Evolutionary conservation across 257 asterid species (phyloP).

Genomic region (Solanum pinnatisectum): DNA sequence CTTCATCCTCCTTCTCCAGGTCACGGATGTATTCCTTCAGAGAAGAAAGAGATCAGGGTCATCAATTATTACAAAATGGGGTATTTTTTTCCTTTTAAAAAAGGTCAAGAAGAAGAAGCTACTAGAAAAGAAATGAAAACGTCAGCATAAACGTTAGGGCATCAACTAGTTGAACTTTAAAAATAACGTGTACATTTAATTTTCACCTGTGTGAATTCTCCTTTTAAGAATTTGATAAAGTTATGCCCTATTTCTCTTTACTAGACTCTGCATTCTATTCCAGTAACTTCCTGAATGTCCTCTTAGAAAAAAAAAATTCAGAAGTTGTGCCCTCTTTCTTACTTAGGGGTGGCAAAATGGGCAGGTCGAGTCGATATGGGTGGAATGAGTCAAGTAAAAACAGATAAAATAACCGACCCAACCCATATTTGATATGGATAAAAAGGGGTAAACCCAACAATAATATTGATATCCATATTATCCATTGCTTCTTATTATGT

Average conservation of each 20-base stretch:
- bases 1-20: slow-evolving; percentile 93
- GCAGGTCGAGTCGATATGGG: background rate
- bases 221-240: background rate
- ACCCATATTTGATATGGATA: background rate
- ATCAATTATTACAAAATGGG: background rate
- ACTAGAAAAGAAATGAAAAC: background rate
- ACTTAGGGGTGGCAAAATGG: background rate
- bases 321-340: background rate
- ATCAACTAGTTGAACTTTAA: background rate
- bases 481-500: background rate
- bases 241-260: background rate
- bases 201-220: background rate
- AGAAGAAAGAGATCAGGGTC: background rate
- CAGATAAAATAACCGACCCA: background rate
- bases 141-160: background rate
- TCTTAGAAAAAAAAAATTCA: background rate
- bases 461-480: background rate
- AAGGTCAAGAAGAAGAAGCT: background rate
- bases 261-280: background rate
- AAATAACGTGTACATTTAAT: background rate
- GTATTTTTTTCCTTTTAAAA: background rate
- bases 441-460: background rate
- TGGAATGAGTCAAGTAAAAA: background rate
- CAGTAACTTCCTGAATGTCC: background rate
- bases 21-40: slow-evolving; percentile 89